A percentile compares a stretch with the other conserved stretches of the same genome.
Evolutionary conservation across 108 stramenopile genomes (phyloP).

Genomic region (Skeletonema grethae): DNA sequence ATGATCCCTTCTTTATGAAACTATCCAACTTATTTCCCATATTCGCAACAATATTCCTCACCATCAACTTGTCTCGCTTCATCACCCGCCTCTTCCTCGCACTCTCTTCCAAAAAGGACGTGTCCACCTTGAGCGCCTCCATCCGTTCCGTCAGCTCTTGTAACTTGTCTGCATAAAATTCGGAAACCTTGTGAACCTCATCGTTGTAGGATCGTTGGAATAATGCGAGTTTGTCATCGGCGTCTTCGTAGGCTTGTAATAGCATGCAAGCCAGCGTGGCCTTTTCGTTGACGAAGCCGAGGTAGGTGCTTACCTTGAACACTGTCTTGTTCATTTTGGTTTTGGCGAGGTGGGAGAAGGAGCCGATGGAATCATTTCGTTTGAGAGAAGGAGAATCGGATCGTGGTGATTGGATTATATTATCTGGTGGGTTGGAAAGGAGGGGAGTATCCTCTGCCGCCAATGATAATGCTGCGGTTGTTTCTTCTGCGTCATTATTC

Average conservation of each 20-base stretch:
- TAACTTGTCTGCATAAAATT: conserved; percentile 64
- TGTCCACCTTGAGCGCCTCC: conserved; percentile 56
- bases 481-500: no score
- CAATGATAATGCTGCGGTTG: neutral
- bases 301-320: conserved; percentile 31
- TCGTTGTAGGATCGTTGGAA: conserved; percentile 35
- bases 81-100: neutral
- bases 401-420: no score
- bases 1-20: neutral
- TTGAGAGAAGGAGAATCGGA: neutral
- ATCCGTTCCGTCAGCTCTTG: conserved; percentile 66
- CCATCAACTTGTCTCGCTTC: neutral
- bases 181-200: conserved; percentile 61
- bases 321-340: neutral
- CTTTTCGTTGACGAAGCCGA: conserved; percentile 34
- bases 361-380: neutral
- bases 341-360: neutral
- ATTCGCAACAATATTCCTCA: neutral
- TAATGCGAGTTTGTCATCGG: conserved; percentile 26
- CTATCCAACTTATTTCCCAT: neutral
- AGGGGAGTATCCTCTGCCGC: neutral
- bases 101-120: conserved; percentile 20
- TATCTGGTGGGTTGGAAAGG: neutral
- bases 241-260: conserved; percentile 15
- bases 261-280: no score